These are phyloP conservation scores for Podospora anserina DNA, from an alignment of 495 filamentous ascomycete species.

Conservation along the genomic window DNA sequence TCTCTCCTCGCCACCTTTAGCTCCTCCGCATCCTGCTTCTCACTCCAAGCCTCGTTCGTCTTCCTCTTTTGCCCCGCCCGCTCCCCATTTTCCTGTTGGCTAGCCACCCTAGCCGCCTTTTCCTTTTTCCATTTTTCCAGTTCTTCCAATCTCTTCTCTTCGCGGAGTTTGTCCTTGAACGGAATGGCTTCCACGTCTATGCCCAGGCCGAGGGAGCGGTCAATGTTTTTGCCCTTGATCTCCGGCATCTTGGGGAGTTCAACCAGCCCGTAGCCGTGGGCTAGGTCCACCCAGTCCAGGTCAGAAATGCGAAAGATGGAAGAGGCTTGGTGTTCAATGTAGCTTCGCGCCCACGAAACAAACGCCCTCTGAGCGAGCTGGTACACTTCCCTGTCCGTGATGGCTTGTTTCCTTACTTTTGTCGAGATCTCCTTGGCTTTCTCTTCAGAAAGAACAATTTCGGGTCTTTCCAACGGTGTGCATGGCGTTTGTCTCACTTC, in stretches of 20 bases:
- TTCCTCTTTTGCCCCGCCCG: constrained; percentile 41
- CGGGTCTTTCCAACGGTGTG: constrained; percentile 52
- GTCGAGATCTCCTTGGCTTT: constrained; percentile 53
- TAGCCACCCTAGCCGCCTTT: constrained; percentile 38
- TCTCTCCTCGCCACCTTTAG: constrained; percentile 64
- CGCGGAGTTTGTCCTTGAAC: constrained; percentile 76
- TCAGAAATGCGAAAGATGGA: constrained; percentile 86
- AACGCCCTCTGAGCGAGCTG: constrained; percentile 88
- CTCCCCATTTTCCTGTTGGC: constrained; percentile 39
- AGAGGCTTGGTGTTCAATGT: constrained; percentile 83
- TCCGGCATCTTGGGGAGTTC: constrained; percentile 95
- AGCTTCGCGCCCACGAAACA: constrained; percentile 86
- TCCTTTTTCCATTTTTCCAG: constrained; percentile 33
- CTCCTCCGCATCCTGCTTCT: constrained; percentile 69
- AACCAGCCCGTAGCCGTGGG: constrained; percentile 73
- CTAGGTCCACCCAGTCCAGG: constrained; percentile 79
- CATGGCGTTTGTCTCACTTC: constrained; percentile 89
- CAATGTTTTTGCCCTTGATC: constrained; percentile 63
- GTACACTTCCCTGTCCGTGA: constrained; percentile 74
- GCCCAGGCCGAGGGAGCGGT: constrained; percentile 74
- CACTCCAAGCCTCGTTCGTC: constrained; percentile 74
- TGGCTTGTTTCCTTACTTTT: constrained; percentile 59
- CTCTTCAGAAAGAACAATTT: constrained; percentile 48
- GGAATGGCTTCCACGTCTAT: constrained; percentile 66
- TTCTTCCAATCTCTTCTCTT: constrained; percentile 62